These are phyloP conservation scores for Metschnikowia reukaufii DNA, from an alignment of 805 yeast species.

Conservation along the genomic window DNA sequence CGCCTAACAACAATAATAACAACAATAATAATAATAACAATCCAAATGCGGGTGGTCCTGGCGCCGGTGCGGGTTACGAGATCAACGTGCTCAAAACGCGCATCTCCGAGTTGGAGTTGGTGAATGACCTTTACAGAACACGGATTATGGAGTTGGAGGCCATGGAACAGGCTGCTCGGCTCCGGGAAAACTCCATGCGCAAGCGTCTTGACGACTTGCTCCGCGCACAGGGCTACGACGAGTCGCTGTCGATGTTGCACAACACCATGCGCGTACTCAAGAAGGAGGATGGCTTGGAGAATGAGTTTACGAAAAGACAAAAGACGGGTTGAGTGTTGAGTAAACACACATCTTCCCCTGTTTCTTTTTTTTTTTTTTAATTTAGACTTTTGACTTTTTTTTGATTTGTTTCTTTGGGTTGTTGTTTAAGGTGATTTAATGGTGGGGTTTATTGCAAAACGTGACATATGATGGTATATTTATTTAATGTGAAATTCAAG, in stretches of 20 bases:
- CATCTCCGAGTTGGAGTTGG: slow-evolving; percentile 84
- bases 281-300: slow-evolving; percentile 14
- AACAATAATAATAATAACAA: slow-evolving; percentile 9
- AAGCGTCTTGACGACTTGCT: slow-evolving; percentile 49
- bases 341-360: not conserved
- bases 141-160: slow-evolving; percentile 82
- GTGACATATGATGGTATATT: not conserved
- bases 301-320: slow-evolving; percentile 14
- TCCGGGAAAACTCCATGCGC: slow-evolving; percentile 48
- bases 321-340: slow-evolving; percentile 6
- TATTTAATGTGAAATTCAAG: slow-evolving; percentile 1
- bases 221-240: slow-evolving; percentile 25
- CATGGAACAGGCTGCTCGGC: slow-evolving; percentile 55
- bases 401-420: not conserved
- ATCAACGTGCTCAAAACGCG: slow-evolving; percentile 60
- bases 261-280: slow-evolving; percentile 13
- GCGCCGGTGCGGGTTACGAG: too few species aligned
- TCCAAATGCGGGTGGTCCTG: slow-evolving; percentile 11
- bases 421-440: not conserved
- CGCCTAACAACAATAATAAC: slow-evolving; percentile 3
- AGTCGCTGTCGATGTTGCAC: slow-evolving; percentile 14
- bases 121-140: slow-evolving; percentile 82
- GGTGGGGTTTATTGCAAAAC: not conserved
- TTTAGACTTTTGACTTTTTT: too few species aligned
- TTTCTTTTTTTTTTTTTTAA: not conserved